Percentiles rank a stretch among this genome's conserved stretches.
phyloP scores from a whole-genome alignment of 177 flowering plant genomes.

The Vitis hybrid region DNA sequence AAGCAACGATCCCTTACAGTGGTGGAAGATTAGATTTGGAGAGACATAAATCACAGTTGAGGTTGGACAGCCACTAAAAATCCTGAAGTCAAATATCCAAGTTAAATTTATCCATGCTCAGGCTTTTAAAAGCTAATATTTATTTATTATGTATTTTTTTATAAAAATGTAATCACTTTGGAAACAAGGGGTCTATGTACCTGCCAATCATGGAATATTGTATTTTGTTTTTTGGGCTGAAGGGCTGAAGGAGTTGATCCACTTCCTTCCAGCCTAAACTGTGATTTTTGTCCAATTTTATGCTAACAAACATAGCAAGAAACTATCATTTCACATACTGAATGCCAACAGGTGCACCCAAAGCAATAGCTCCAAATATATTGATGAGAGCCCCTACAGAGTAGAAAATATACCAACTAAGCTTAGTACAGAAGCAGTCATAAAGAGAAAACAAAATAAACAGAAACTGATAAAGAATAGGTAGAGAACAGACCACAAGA shows the following conservation, averaged over 20 bases:
- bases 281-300: constrained; percentile 12
- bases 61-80: constrained; percentile 5
- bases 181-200: neutral
- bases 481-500: neutral
- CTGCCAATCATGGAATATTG: neutral
- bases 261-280: constrained; percentile 19
- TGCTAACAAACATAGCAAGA: neutral
- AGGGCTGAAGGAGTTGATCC: neutral
- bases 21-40: too few species aligned
- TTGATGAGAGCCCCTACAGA: constrained; percentile 66
- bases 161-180: neutral
- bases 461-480: neutral
- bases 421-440: neutral
- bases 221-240: constrained; percentile 1
- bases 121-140: too few species aligned
- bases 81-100: neutral
- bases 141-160: neutral
- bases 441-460: neutral
- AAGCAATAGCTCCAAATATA: constrained; percentile 76
- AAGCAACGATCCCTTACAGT: too few species aligned
- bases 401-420: neutral
- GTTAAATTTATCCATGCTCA: neutral
- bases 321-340: constrained; percentile 52
- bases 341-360: constrained; percentile 82
- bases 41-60: constrained; percentile 18